Conservation (phyloP, 1,139 yeast genomes). For the Geotrichum cucujoidarum region DNA sequence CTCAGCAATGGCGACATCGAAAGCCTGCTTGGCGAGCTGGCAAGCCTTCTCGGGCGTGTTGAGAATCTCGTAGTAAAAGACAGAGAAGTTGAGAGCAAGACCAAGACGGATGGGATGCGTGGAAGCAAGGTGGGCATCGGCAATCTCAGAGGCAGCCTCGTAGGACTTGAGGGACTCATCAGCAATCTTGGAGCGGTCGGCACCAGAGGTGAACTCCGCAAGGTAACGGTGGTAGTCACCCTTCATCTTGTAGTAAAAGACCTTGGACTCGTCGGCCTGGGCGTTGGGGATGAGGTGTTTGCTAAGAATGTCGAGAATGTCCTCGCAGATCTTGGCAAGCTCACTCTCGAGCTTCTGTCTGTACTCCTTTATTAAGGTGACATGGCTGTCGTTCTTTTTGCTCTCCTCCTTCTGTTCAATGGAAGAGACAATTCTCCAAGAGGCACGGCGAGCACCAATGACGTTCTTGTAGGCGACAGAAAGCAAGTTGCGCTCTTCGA, state of each 20-base stretch:
- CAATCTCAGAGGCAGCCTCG: slow-evolving; percentile 94
- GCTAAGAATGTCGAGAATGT: slow-evolving; percentile 80
- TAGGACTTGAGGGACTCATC: slow-evolving; percentile 92
- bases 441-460: slow-evolving; percentile 98
- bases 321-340: slow-evolving; percentile 91
- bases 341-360: slow-evolving; percentile 94
- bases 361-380: slow-evolving; percentile 84
- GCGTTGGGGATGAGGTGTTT: slow-evolving; percentile 91
- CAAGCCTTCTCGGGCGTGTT: slow-evolving; percentile 99
- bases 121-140: slow-evolving; percentile 95
- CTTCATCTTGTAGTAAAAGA: slow-evolving; percentile 97
- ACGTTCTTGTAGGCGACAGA: slow-evolving; percentile 98
- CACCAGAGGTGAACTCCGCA: slow-evolving; percentile 93
- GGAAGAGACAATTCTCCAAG: slow-evolving; percentile 98
- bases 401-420: slow-evolving; percentile 99
- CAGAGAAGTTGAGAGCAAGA: slow-evolving; percentile 95
- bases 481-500: slow-evolving; percentile 94
- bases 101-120: slow-evolving; percentile 99
- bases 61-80: slow-evolving; percentile 95
- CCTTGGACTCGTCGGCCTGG: slow-evolving; percentile 96
- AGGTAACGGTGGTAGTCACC: slow-evolving; percentile 99
- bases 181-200: slow-evolving; percentile 92
- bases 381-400: slow-evolving; percentile 70
- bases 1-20: slow-evolving; percentile 98
- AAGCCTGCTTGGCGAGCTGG: slow-evolving; percentile 98